These are phyloP conservation scores for Trichoderma asperellum DNA, from an alignment of 2,329 filamentous ascomycete species.

Conservation along the genomic window DNA sequence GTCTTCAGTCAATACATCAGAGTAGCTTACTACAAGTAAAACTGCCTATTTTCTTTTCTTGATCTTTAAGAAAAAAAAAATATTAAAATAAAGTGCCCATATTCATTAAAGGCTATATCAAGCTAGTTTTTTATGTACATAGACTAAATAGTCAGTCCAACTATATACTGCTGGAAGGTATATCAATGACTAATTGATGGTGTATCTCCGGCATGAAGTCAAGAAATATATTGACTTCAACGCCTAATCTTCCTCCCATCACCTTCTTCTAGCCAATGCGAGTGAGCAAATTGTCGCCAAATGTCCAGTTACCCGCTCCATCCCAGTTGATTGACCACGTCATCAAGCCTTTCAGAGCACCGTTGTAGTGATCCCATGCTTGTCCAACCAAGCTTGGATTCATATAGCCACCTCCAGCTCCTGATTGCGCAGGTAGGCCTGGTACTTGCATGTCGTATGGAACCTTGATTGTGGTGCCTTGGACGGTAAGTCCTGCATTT, in stretches of 20 bases:
- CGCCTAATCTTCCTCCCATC: background rate
- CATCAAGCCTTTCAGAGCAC: slow-evolving; percentile 43
- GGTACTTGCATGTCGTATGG: slow-evolving; percentile 44
- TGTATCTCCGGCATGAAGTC: background rate
- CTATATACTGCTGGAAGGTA: background rate
- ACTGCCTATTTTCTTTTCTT: background rate
- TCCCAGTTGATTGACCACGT: slow-evolving; percentile 47
- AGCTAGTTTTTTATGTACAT: background rate
- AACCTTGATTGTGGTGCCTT: slow-evolving; percentile 40
- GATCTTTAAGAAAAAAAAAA: no score
- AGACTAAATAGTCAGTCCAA: background rate
- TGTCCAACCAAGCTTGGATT: slow-evolving; percentile 37
- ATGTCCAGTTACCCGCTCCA: slow-evolving; percentile 42
- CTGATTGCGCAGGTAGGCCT: slow-evolving; percentile 42
- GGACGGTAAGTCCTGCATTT: slow-evolving; percentile 39
- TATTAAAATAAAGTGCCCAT: background rate
- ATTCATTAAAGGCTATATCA: background rate
- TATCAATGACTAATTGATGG: background rate
- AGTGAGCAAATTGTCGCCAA: slow-evolving; percentile 39
- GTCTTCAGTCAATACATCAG: background rate
- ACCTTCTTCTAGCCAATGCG: slow-evolving; percentile 18
- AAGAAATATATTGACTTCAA: background rate
- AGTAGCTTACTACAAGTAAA: background rate
- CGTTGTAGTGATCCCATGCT: slow-evolving; percentile 40
- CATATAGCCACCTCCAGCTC: slow-evolving; percentile 43